Base-by-base conservation (phyloP, 192 early-diverging fungal genomes). In the Piromyces sp. region DNA sequence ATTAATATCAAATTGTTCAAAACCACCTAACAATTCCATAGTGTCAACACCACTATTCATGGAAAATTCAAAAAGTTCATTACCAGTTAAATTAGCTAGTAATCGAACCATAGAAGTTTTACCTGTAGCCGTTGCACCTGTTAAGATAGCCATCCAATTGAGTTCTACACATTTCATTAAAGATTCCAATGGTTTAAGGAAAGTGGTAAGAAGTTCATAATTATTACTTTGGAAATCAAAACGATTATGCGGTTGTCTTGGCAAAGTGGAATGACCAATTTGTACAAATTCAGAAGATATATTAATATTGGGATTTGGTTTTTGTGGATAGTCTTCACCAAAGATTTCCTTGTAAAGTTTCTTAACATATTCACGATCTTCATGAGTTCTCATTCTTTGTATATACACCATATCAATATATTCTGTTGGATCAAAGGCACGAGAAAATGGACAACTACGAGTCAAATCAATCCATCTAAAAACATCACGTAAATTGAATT, bases 401-500 rank as follows among this genome's bases (percentile, higher is more conserved):
- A 94, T 84, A 81, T 96, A 99, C 80, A 99, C 89, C 82, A 95
- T 90, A 79, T 94, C 90, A 22, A 98, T 85, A 80, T 90, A 95
- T 78, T 92, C 88, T 13, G 86, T 84, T 29, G 95, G 95, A 78
- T 90, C 79, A 68, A 68, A 68, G 0, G 51, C 51, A 68, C 51
- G 51, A n/a, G 51, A 68, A 11, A 29, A 17, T 15, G 28, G 13
- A 31, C 30, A 29, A 30, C 79, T 83, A 80, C 88, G 87, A n/a
- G 86, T 84, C 29, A 98, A 85, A 42, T 97, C 94, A 82, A 99
- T 88, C 93, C 97, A 97, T 31, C 97, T 92, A 85, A 95, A 91
- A 30, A 97, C 93, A 88, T 99, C 97, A n/a, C 97, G 94, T 83
- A 99, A 85, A 83, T 99, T 99, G 86, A 98, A 99, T 83, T 99